Percentiles rank a stretch among this genome's conserved stretches.
Evolutionary conservation across 1,139 yeast species (phyloP).

Genomic region (Yamadazyma dushanensis): DNA sequence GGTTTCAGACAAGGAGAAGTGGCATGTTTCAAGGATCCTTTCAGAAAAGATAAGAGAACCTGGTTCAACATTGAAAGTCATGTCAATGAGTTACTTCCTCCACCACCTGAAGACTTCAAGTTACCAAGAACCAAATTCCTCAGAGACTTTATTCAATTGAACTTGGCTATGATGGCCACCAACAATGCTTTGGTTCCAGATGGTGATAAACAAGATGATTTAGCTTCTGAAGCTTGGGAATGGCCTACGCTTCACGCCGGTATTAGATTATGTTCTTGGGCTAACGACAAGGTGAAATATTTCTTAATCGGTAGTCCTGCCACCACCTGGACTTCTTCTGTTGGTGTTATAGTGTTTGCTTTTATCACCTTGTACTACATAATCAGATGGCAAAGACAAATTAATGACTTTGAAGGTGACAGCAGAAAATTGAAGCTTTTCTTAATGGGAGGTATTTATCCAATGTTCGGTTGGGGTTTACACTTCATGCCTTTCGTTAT

Average conservation of each 20-base stretch:
- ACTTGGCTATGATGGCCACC: constrained; percentile 98
- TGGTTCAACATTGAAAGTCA: constrained; percentile 98
- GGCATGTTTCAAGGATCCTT: constrained; percentile 75
- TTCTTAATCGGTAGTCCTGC: constrained; percentile 92
- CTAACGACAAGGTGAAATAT: constrained; percentile 74
- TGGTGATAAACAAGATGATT: constrained; percentile 82
- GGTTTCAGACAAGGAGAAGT: constrained; percentile 99
- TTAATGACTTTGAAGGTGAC: constrained; percentile 57
- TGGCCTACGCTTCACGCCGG: constrained; percentile 96
- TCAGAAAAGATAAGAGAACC: constrained; percentile 84
- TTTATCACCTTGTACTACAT: constrained; percentile 55
- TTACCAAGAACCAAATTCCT: constrained; percentile 83
- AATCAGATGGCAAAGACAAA: constrained; percentile 94
- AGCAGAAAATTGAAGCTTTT: constrained; percentile 34
- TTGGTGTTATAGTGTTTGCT: constrained; percentile 65
- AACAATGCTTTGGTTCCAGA: constrained; percentile 86
- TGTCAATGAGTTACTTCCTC: constrained; percentile 70
- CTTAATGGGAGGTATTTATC: constrained; percentile 82
- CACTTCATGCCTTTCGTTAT: constrained; percentile 88
- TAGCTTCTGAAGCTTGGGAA: constrained; percentile 95
- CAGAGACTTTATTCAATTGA: constrained; percentile 87
- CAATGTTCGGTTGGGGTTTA: constrained; percentile 94
- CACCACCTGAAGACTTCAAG: constrained; percentile 68
- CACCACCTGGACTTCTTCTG: constrained; percentile 89
- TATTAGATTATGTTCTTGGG: constrained; percentile 96